Percentiles rank a stretch among this genome's conserved stretches.
These are phyloP conservation scores for Cenchrus purpureus DNA, from an alignment of 176 grass and related monocot genomes.

Conservation along the genomic window DNA sequence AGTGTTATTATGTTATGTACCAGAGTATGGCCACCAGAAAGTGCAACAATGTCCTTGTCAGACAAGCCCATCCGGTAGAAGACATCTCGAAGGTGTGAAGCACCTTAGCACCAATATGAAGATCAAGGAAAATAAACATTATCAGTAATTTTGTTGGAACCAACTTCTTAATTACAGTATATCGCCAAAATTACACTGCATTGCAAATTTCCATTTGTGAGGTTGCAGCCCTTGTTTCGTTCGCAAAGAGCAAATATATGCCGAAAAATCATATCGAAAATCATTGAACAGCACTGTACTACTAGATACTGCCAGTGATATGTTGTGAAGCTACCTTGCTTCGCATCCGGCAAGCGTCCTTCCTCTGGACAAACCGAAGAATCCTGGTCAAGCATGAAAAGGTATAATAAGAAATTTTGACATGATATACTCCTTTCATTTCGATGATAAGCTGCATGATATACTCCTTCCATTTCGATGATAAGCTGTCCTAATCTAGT, in stretches of 20 bases:
- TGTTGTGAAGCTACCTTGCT: constrained; percentile 42
- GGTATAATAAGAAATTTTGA: background rate
- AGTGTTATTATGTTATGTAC: constrained; percentile 31
- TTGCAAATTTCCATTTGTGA: background rate
- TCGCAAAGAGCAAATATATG: background rate
- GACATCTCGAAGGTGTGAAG: constrained; percentile 60
- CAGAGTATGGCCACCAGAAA: constrained; percentile 78
- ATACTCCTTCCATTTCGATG: background rate
- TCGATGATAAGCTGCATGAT: background rate
- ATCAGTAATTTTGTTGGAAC: background rate
- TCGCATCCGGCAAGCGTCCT: constrained; percentile 75
- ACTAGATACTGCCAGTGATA: background rate
- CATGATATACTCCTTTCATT: background rate
- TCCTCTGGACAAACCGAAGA: constrained; percentile 50
- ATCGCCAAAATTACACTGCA: background rate
- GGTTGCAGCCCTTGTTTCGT: background rate
- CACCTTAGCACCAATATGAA: constrained; percentile 37
- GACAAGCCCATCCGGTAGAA: constrained; percentile 77
- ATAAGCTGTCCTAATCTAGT: background rate
- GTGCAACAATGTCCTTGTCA: constrained; percentile 81
- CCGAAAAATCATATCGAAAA: background rate
- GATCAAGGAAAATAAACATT: background rate
- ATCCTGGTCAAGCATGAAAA: constrained; percentile 40
- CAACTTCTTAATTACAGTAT: background rate
- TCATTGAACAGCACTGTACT: background rate